phyloP scores from a whole-genome alignment of 2,329 filamentous ascomycete species.

The Aspergillus sp. region DNA sequence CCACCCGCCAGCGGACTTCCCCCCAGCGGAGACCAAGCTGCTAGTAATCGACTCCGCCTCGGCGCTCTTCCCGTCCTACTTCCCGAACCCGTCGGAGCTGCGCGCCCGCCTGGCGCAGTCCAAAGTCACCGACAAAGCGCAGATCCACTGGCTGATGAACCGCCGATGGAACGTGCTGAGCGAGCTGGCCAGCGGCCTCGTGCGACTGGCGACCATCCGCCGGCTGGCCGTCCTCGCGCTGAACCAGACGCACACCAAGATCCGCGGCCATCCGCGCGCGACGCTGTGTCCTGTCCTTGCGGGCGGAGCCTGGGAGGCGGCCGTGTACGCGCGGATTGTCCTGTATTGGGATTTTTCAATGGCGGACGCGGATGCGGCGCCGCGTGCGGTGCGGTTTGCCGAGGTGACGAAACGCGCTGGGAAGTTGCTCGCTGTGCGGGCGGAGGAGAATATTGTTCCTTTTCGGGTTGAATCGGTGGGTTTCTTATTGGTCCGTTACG shows the following conservation, averaged over 20 bases:
- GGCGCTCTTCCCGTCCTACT: slow-evolving; percentile 71
- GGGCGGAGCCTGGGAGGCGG: slow-evolving; percentile 76
- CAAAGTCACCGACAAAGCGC: slow-evolving; percentile 41
- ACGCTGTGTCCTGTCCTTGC: slow-evolving; percentile 73
- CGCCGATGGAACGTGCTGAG: slow-evolving; percentile 62
- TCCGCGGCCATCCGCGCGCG: slow-evolving; percentile 65
- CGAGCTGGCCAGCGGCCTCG: slow-evolving; percentile 59
- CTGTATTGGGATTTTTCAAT: slow-evolving; percentile 73
- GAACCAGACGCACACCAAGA: slow-evolving; percentile 79
- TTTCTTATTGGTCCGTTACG: neutral
- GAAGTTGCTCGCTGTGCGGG: slow-evolving; percentile 34
- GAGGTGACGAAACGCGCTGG: slow-evolving; percentile 67
- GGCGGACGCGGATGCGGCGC: slow-evolving; percentile 38
- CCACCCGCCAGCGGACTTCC: slow-evolving; percentile 62
- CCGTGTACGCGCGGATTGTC: slow-evolving; percentile 69
- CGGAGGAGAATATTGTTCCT: slow-evolving; percentile 32
- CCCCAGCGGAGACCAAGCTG: slow-evolving; percentile 63
- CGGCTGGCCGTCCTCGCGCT: slow-evolving; percentile 73
- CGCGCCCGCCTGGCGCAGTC: slow-evolving; percentile 26
- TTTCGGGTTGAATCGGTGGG: slow-evolving; percentile 42
- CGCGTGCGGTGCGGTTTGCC: slow-evolving; percentile 56
- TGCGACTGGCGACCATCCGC: slow-evolving; percentile 71
- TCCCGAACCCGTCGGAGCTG: slow-evolving; percentile 58
- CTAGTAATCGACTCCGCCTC: slow-evolving; percentile 78
- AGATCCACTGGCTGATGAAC: slow-evolving; percentile 34